Evolutionary conservation across 371 early-diverging fungal genomes (phyloP).

Genomic region (Choanephora cucurbitarum): DNA sequence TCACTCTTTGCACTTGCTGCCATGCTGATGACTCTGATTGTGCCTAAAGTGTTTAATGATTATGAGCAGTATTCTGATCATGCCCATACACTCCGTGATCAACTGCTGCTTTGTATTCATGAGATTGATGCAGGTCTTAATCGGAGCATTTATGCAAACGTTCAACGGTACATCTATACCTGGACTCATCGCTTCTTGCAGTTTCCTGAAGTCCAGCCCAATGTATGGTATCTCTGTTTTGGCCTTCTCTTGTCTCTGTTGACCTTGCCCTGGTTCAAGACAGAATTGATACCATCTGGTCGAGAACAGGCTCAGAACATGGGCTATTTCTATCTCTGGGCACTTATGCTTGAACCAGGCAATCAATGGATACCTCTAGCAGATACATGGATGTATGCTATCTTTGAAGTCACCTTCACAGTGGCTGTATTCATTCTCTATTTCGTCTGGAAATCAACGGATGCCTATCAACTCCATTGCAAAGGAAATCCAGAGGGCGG

Average conservation of each 20-base stretch:
- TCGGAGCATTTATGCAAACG: conserved; percentile 8
- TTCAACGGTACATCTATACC: conserved; percentile 31
- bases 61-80: conserved; percentile 5
- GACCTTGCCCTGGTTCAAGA: conserved; percentile 53
- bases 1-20: conserved; percentile 25
- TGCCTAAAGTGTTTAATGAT: not conserved
- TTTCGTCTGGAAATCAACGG: conserved; percentile 31
- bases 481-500: conserved; percentile 2
- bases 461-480: conserved; percentile 17
- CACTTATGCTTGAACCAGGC: conserved; percentile 38
- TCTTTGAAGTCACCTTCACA: conserved; percentile 47
- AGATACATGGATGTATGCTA: conserved; percentile 78
- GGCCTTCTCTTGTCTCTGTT: conserved; percentile 49
- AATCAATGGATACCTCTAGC: conserved; percentile 78
- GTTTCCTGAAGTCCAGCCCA: conserved; percentile 29
- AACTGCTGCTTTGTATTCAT: conserved; percentile 32
- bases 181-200: conserved; percentile 34
- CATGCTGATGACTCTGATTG: conserved; percentile 16
- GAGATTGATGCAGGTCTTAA: conserved; percentile 22
- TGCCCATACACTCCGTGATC: conserved; percentile 36
- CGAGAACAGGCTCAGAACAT: conserved; percentile 37
- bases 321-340: conserved; percentile 64
- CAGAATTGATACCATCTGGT: conserved; percentile 59
- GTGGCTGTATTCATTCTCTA: conserved; percentile 49
- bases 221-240: conserved; percentile 49